Conservation (phyloP, 2,329 filamentous ascomycete species). For the Seiridium unicorne region DNA sequence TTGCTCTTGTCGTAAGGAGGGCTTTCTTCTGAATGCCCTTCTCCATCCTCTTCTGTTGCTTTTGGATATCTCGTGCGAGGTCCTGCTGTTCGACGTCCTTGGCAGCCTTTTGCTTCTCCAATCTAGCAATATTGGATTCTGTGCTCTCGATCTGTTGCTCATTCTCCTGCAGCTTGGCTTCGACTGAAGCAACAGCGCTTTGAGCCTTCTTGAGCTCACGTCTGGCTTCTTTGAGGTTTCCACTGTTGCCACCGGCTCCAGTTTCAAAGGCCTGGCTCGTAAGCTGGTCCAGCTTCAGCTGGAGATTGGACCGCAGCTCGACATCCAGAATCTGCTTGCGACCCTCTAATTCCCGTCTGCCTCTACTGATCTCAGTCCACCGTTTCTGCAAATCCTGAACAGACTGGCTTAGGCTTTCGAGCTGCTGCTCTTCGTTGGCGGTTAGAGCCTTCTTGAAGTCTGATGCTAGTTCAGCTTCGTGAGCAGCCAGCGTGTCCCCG, state of each 20-base stretch:
- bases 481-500: slow-evolving; percentile 70
- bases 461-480: slow-evolving; percentile 76
- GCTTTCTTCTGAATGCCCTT: slow-evolving; percentile 89
- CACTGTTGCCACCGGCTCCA: slow-evolving; percentile 58
- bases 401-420: slow-evolving; percentile 67
- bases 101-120: slow-evolving; percentile 50
- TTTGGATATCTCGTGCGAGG: slow-evolving; percentile 74
- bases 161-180: slow-evolving; percentile 69
- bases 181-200: slow-evolving; percentile 65
- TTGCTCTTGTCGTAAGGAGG: slow-evolving; percentile 71
- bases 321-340: slow-evolving; percentile 82
- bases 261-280: slow-evolving; percentile 72
- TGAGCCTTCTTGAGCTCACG: slow-evolving; percentile 78
- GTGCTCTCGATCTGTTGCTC: slow-evolving; percentile 67
- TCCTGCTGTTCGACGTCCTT: slow-evolving; percentile 74
- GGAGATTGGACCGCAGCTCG: slow-evolving; percentile 84
- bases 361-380: slow-evolving; percentile 71
- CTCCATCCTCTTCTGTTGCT: slow-evolving; percentile 85
- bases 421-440: slow-evolving; percentile 74
- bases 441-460: slow-evolving; percentile 92
- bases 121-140: slow-evolving; percentile 33
- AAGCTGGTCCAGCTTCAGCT: slow-evolving; percentile 83
- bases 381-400: slow-evolving; percentile 75
- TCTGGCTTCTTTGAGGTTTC: slow-evolving; percentile 73
- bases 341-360: slow-evolving; percentile 74